Evolutionary conservation across 345 rosid species (phyloP).

Genomic region (Arabis alpina): DNA sequence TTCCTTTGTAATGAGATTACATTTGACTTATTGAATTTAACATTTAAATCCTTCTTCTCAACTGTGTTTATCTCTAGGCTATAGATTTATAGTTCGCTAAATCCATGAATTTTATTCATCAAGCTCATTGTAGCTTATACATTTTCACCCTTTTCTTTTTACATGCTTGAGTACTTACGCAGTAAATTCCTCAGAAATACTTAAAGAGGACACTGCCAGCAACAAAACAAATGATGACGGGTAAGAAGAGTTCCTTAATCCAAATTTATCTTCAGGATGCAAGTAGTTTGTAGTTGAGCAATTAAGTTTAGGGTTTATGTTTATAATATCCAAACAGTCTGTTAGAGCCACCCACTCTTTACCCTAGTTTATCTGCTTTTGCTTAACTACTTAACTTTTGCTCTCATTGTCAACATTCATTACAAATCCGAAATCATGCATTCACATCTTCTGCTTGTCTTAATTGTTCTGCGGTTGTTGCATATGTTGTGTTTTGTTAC

Average conservation of each 20-base stretch:
- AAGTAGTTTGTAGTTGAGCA: constrained; percentile 11
- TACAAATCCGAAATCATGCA: too few species aligned
- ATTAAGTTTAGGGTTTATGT: not conserved
- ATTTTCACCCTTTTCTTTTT: constrained; percentile 27
- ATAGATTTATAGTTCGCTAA: constrained; percentile 1
- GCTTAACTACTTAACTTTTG: too few species aligned
- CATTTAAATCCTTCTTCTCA: not conserved
- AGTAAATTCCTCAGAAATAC: constrained; percentile 53
- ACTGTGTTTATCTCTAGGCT: constrained; percentile 4
- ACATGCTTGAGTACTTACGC: constrained; percentile 37
- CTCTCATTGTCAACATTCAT: too few species aligned
- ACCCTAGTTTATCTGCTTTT: too few species aligned
- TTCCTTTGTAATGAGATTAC: constrained; percentile 37
- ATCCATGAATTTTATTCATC: constrained; percentile 1
- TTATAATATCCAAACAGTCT: constrained; percentile 7
- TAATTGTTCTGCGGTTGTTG: too few species aligned
- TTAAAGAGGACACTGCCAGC: constrained; percentile 44
- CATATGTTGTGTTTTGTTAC: too few species aligned
- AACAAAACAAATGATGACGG: constrained; percentile 13
- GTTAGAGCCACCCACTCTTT: not conserved
- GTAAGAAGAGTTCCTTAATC: constrained; percentile 29
- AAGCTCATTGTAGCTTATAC: not conserved
- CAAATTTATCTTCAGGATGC: not conserved
- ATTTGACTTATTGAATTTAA: not conserved
- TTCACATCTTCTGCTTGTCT: too few species aligned